Evolutionary conservation across 176 grass and related monocot genomes (phyloP), one percentile per base, ranked within the genome.

Genomic region (Triticum monococcum): DNA sequence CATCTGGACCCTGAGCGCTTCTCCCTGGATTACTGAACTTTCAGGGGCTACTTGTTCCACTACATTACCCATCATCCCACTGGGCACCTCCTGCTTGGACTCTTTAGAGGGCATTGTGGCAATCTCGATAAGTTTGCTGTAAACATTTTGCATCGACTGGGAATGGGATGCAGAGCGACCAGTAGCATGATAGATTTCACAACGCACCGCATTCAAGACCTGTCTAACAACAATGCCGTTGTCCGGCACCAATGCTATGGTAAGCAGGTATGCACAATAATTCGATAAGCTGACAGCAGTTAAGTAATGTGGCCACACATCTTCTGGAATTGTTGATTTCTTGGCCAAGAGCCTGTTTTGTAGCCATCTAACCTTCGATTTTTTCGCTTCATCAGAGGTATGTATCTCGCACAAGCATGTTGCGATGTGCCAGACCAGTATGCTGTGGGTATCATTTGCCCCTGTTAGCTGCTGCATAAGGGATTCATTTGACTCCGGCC

Each of bases 371-470:
- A 1, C 9, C 63, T n/a, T 35, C 1, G 1, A 3, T 0, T 11
- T 3, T 0, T 0, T 1, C 1, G 4, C 64, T 52, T 69, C 7
- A 3, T 1, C 28, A 4, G 63, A 54, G 26, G 32, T 2, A 1
- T 87, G 0, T 5, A 87, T 64, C 68, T 87, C 54, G 1, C 77
- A 73, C 8, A 74, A 56, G 56, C 77, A 36, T 4, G 77, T 81
- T 0, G 85, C 85, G 0, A 87, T 74, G 5, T 87, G 85, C 85
- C 77, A 87, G 0, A 81, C 77, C 8, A 87, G 38, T 35, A 87
- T 87, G 3, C 12, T 87, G 13, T 87, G 85, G 0, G 85, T 87
- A 20, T 86, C 76, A 26, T 3, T 0, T 7, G 35, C 64, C 46
- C 14, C 14, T 17, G 0, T 0, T 1, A 81, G 43, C 9, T 46